phyloP scores from a whole-genome alignment of 306 rosid species.

The Trifolium pratense region DNA sequence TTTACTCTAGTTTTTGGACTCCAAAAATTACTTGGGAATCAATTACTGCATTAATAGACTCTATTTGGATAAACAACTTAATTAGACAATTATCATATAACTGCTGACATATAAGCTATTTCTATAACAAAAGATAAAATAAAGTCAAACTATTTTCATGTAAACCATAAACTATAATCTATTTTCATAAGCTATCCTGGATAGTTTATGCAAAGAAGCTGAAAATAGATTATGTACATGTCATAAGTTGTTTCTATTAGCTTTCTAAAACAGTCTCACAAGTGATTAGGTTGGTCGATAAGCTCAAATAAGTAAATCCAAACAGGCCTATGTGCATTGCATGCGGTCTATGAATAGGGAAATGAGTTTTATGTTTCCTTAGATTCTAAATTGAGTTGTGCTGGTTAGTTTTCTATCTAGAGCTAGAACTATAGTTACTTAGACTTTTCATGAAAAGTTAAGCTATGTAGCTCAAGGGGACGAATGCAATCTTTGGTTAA shows the following conservation, averaged over 20 bases:
- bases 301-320: not conserved
- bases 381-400: not conserved
- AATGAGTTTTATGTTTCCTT: not conserved
- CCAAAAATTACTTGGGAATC: not conserved
- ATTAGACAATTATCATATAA: not conserved
- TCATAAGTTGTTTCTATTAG: not conserved
- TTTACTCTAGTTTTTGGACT: not conserved
- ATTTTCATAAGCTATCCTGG: not conserved
- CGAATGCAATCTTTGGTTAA: no score
- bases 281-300: not conserved
- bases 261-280: not conserved
- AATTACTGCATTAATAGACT: not conserved
- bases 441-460: no score
- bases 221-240: not conserved
- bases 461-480: no score
- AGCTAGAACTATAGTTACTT: no score
- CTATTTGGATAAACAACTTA: not conserved
- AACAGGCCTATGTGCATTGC: not conserved
- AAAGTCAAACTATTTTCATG: not conserved
- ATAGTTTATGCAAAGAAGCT: not conserved
- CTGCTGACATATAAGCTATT: not conserved
- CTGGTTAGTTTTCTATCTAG: no score
- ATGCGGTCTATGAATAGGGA: not conserved
- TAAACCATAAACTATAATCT: no score
- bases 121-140: not conserved